phyloP scores from a whole-genome alignment of 805 yeast species.

The Candida quercuum region DNA sequence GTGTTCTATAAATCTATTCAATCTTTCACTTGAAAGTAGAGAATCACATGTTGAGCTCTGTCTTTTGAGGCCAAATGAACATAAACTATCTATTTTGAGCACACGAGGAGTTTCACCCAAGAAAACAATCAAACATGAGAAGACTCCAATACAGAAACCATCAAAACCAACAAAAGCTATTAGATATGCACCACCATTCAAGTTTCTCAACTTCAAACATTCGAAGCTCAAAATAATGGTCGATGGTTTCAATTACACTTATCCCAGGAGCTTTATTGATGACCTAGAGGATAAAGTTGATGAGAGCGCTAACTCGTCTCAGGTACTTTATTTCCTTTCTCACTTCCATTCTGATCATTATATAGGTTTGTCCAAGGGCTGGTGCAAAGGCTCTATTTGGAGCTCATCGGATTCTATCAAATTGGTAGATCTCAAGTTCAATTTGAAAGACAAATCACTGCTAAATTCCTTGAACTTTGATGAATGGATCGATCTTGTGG shows the following conservation, averaged over 20 bases:
- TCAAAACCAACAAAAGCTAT: not conserved
- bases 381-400: constrained; percentile 70
- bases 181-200: constrained; percentile 39
- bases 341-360: constrained; percentile 97
- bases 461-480: constrained; percentile 39
- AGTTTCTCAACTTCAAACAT: constrained; percentile 40
- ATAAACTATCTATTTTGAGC: constrained; percentile 5
- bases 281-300: not conserved
- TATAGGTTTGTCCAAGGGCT: constrained; percentile 72
- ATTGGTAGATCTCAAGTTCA: constrained; percentile 51
- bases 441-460: constrained; percentile 34
- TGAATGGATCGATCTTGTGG: constrained; percentile 8
- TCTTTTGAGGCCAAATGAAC: constrained; percentile 20
- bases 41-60: constrained; percentile 55
- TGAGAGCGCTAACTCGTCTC: not conserved
- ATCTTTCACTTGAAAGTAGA: constrained; percentile 35
- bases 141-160: constrained; percentile 19
- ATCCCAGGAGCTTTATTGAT: constrained; percentile 34
- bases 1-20: constrained; percentile 37
- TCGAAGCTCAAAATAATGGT: constrained; percentile 40
- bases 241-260: constrained; percentile 58
- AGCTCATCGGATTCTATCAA: constrained; percentile 68
- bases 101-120: constrained; percentile 20
- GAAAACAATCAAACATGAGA: constrained; percentile 27
- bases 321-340: constrained; percentile 48